A percentile compares a stretch with the other conserved stretches of the same genome.
Conservation (phyloP, 2,329 filamentous ascomycete genomes). For the Trichoderma sp. region DNA sequence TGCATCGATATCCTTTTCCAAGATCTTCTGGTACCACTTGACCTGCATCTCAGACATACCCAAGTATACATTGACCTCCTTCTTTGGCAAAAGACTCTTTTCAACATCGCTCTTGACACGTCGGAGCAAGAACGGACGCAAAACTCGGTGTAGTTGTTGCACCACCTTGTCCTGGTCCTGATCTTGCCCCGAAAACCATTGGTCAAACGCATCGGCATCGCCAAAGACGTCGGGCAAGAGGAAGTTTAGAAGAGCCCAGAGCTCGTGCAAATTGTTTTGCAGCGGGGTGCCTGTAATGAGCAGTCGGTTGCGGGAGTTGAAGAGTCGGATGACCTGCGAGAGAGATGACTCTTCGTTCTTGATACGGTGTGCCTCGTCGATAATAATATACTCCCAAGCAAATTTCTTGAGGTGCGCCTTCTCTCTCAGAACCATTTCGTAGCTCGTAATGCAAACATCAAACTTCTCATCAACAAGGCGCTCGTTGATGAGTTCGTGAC, state of each 20-base stretch:
- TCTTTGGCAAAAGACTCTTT: constrained; percentile 95
- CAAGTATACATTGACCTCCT: constrained; percentile 94
- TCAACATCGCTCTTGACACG: constrained; percentile 97
- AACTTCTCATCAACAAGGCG: constrained; percentile 92
- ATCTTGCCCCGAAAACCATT: constrained; percentile 93
- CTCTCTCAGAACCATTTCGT: constrained; percentile 97
- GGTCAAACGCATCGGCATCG: constrained; percentile 92
- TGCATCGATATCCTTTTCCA: constrained; percentile 98
- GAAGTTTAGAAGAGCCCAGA: constrained; percentile 97
- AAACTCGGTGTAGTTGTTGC: constrained; percentile 87
- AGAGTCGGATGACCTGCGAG: constrained; percentile 92
- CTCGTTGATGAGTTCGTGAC: constrained; percentile 81
- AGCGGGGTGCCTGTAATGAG: constrained; percentile 95
- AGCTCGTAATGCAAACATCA: constrained; percentile 96
- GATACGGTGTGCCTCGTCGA: constrained; percentile 95
- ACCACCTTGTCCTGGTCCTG: constrained; percentile 93
- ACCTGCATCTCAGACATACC: constrained; percentile 99
- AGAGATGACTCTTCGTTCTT: constrained; percentile 99
- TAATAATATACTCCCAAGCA: constrained; percentile 99
- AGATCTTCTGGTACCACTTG: constrained; percentile 98
- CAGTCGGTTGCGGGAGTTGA: constrained; percentile 91
- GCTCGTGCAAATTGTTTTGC: constrained; percentile 96
- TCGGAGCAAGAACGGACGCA: constrained; percentile 89
- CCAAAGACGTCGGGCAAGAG: constrained; percentile 97
- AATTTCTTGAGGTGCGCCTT: constrained; percentile 96